A percentile compares a stretch with the other conserved stretches of the same genome.
phyloP scores from a whole-genome alignment of 768 basidiomycete species.

The Candolleomyces aberdarensis region DNA sequence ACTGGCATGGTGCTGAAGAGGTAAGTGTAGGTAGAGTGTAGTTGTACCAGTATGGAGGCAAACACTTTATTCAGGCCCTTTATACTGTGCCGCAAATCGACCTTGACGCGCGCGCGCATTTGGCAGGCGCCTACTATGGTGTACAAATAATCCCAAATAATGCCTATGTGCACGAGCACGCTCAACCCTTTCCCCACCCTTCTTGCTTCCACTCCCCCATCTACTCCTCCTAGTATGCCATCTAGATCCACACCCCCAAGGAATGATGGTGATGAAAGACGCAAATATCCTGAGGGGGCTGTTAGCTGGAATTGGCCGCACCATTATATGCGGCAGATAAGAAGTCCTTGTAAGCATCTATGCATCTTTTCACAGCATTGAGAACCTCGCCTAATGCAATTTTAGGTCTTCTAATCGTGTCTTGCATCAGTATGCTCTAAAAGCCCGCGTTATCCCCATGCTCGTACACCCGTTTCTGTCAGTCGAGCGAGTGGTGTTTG shows the following conservation, averaged over 20 bases:
- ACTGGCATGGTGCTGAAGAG: too few species aligned
- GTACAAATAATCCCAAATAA: too few species aligned
- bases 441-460: neutral
- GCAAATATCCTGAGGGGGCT: neutral
- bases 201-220: neutral
- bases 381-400: neutral
- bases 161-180: too few species aligned
- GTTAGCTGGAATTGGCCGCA: neutral
- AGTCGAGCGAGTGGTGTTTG: neutral
- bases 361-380: neutral
- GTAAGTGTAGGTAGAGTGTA: too few species aligned
- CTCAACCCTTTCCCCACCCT: neutral
- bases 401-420: neutral
- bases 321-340: neutral
- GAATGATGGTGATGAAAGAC: too few species aligned
- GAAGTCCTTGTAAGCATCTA: neutral
- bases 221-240: neutral
- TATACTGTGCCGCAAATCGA: too few species aligned
- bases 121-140: too few species aligned
- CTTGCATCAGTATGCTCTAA: neutral
- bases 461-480: neutral
- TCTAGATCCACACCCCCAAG: neutral
- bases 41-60: too few species aligned
- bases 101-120: too few species aligned
- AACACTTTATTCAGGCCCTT: too few species aligned